Conservation (phyloP, 371 early-diverging fungal species). For the Nematocida ironsii region DNA sequence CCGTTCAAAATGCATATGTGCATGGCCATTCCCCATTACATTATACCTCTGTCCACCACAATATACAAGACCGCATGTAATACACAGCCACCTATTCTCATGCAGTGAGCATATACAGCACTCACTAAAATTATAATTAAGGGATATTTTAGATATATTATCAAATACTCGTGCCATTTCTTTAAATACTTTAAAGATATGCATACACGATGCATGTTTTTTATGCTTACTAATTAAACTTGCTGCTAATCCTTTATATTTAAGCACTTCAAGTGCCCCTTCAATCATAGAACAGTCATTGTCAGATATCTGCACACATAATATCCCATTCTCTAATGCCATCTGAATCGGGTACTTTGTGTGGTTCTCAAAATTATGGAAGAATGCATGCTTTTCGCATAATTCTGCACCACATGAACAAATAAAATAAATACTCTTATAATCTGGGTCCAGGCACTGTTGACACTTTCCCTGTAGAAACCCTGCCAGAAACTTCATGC, state of each 20-base stretch:
- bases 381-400: slow-evolving; percentile 25
- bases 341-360: slow-evolving; percentile 13
- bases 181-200: slow-evolving; percentile 13
- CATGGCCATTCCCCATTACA: slow-evolving; percentile 91
- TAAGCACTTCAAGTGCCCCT: slow-evolving; percentile 2
- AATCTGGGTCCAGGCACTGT: slow-evolving; percentile 16
- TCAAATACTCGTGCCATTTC: neutral
- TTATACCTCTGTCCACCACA: slow-evolving; percentile 81
- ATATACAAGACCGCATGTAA: slow-evolving; percentile 73
- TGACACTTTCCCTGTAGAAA: slow-evolving; percentile 17
- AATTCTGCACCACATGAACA: slow-evolving; percentile 29
- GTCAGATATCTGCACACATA: neutral
- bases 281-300: slow-evolving; percentile 13
- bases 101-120: slow-evolving; percentile 53
- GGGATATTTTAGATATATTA: neutral
- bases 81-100: slow-evolving; percentile 73
- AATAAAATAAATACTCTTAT: neutral
- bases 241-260: neutral
- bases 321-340: neutral
- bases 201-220: neutral
- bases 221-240: too few relatives aligned
- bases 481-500: slow-evolving; percentile 20
- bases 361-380: slow-evolving; percentile 22
- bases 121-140: slow-evolving; percentile 1
- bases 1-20: slow-evolving; percentile 77